phyloP scores from a whole-genome alignment of 345 rosid genomes.

The Lepidium sativum region DNA sequence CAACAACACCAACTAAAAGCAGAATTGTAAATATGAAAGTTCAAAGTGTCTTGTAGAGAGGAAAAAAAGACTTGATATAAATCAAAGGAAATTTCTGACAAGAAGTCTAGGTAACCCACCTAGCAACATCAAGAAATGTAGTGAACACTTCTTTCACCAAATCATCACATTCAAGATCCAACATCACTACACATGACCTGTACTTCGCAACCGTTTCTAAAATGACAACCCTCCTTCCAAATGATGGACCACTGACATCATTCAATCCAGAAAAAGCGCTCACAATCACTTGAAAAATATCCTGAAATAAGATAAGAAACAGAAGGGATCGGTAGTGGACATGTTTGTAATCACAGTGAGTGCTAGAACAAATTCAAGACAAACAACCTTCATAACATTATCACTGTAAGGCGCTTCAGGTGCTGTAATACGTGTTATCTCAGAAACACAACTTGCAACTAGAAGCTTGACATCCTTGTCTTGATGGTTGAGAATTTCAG shows the following conservation, averaged over 20 bases:
- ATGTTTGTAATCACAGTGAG: not conserved
- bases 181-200: conserved; percentile 94
- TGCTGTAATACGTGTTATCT: conserved; percentile 94
- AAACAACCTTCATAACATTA: conserved; percentile 67
- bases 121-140: conserved; percentile 79
- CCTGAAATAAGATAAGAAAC: conserved; percentile 43
- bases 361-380: not conserved
- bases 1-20: not conserved
- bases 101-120: conserved; percentile 39
- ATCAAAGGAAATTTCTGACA: not conserved
- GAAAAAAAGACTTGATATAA: not conserved
- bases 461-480: conserved; percentile 92
- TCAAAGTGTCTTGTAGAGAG: not conserved
- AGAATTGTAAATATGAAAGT: not conserved
- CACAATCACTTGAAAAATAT: conserved; percentile 75
- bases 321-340: conserved; percentile 1
- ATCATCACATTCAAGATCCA: conserved; percentile 97
- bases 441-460: conserved; percentile 92
- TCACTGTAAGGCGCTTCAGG: conserved; percentile 94
- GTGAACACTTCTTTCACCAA: conserved; percentile 84
- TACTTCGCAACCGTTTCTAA: conserved; percentile 92
- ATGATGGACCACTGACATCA: conserved; percentile 79
- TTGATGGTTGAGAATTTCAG: conserved; percentile 77
- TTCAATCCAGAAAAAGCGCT: conserved; percentile 76
- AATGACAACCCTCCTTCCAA: conserved; percentile 86